Conservation (phyloP, 495 filamentous ascomycete species). For the Ramalina peruviana region DNA sequence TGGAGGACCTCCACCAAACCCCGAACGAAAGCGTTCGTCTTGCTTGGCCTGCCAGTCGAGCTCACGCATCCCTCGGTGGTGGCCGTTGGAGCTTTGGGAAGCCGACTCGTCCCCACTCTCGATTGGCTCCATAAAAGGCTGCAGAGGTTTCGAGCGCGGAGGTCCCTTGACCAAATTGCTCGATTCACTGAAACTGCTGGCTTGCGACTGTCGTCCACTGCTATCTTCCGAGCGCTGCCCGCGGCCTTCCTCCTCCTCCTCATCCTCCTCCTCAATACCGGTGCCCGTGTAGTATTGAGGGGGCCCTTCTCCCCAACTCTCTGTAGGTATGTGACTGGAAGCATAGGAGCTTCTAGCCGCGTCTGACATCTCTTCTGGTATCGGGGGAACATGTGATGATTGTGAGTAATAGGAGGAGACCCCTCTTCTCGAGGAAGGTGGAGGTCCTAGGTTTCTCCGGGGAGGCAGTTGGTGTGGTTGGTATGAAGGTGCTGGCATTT, state of each 20-base stretch:
- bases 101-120: conserved; percentile 23
- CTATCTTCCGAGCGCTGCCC: conserved; percentile 2
- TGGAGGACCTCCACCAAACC: conserved; percentile 7
- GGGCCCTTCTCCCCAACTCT: conserved; percentile 47
- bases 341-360: conserved; percentile 55
- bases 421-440: conserved; percentile 52
- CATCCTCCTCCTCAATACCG: conserved; percentile 28
- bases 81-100: conserved; percentile 6
- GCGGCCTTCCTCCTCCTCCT: conserved; percentile 16
- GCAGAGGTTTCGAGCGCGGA: conserved; percentile 60
- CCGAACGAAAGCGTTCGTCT: conserved; percentile 10
- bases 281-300: conserved; percentile 33
- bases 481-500: conserved; percentile 14
- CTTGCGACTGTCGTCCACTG: conserved; percentile 17
- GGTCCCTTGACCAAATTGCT: conserved; percentile 59
- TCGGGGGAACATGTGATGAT: conserved; percentile 70
- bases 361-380: conserved; percentile 64
- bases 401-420: conserved; percentile 61
- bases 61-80: conserved; percentile 11
- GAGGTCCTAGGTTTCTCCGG: conserved; percentile 22
- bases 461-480: conserved; percentile 15
- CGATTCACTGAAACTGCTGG: conserved; percentile 44
- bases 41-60: conserved; percentile 20
- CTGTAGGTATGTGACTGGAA: conserved; percentile 68
- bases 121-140: conserved; percentile 56